Evolutionary conservation across 202 grass and related monocot genomes (phyloP).

Genomic region (Bolboschoenoplectus hybrid): DNA sequence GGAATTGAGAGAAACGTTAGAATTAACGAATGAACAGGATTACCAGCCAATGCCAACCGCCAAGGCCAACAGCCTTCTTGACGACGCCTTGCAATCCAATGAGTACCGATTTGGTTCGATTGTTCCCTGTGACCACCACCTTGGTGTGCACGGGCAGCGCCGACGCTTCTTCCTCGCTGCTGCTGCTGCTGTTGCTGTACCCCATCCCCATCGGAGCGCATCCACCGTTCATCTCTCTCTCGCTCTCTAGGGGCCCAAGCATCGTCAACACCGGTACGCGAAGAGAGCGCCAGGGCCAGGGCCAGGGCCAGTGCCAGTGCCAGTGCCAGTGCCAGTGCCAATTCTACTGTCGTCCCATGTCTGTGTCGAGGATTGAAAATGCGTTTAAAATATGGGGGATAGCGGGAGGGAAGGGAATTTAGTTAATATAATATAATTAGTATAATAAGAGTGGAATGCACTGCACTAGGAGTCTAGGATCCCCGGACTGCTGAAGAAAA

Average conservation of each 20-base stretch:
- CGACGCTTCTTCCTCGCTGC: constrained; percentile 70
- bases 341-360: background rate
- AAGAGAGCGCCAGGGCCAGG: too few relatives aligned
- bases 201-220: constrained; percentile 30
- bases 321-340: background rate
- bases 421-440: too few relatives aligned
- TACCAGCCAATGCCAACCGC: constrained; percentile 93
- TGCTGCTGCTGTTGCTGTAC: constrained; percentile 38
- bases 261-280: constrained; percentile 5
- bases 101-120: constrained; percentile 81
- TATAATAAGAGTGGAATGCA: background rate
- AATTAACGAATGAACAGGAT: background rate
- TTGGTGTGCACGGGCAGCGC: constrained; percentile 83
- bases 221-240: constrained; percentile 45
- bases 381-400: background rate
- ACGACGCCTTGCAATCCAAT: constrained; percentile 72
- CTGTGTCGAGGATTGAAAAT: constrained; percentile 29
- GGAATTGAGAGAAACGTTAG: background rate
- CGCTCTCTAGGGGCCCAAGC: constrained; percentile 44
- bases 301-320: background rate
- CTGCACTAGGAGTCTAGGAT: background rate
- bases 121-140: constrained; percentile 87
- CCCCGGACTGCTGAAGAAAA: constrained; percentile 29
- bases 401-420: background rate
- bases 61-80: constrained; percentile 82